Evolutionary conservation across 169 alveolate species (phyloP).

Genomic region (Babesia ovis): DNA sequence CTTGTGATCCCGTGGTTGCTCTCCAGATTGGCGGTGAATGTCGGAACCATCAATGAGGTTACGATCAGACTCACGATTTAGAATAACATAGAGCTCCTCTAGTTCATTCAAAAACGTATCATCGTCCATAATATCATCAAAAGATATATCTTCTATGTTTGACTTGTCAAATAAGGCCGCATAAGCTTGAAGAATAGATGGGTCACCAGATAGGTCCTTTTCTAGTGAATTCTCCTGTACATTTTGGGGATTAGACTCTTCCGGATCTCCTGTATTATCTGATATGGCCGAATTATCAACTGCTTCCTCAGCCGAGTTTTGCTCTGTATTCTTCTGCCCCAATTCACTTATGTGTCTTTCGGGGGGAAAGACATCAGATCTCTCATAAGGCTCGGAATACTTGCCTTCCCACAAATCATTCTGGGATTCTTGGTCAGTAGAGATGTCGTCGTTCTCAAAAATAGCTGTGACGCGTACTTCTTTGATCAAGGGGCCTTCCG

Average conservation of each 20-base stretch:
- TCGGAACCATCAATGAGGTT: not conserved
- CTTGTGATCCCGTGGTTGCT: not conserved
- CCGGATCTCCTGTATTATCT: too few relatives aligned
- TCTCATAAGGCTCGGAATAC: not conserved
- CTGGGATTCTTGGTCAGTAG: not conserved
- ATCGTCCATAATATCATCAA: not conserved
- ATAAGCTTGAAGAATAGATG: not conserved
- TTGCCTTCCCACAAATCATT: not conserved
- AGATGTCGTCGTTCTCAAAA: not conserved
- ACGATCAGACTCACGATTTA: not conserved
- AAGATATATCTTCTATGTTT: not conserved
- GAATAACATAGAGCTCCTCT: conserved; percentile 1
- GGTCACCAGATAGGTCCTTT: not conserved
- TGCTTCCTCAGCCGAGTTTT: too few relatives aligned
- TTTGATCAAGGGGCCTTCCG: not conserved
- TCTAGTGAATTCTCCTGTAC: not conserved
- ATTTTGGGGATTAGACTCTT: too few relatives aligned
- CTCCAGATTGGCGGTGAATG: not conserved
- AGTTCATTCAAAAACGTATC: conserved; percentile 10
- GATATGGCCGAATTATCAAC: too few relatives aligned
- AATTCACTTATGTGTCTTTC: not conserved
- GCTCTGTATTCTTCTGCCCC: too few relatives aligned
- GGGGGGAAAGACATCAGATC: not conserved
- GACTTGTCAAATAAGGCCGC: not conserved
- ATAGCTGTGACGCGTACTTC: not conserved